phyloP scores from a whole-genome alignment of 2,329 filamentous ascomycete species.

The Alternaria solani region DNA sequence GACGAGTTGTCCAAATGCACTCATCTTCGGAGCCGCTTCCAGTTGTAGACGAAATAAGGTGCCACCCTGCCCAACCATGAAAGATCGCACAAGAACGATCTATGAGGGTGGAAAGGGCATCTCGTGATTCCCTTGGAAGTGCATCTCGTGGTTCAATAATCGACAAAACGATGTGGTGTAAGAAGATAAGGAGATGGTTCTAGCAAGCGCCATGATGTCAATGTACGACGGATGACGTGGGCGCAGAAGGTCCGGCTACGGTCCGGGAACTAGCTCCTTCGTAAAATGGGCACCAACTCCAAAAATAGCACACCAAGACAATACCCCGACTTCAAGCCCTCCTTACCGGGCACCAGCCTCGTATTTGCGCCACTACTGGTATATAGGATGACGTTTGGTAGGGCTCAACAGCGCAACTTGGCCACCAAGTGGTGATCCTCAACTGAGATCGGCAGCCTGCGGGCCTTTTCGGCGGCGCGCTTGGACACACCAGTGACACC shows the following conservation, averaged over 20 bases:
- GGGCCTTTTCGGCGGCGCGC: background rate
- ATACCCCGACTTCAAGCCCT: background rate
- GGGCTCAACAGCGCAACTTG: background rate
- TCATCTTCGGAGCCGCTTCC: background rate
- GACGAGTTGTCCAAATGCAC: rapidly evolving
- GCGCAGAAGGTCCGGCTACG: background rate
- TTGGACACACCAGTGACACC: background rate
- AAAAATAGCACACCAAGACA: background rate
- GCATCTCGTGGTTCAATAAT: background rate
- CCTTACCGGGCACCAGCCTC: background rate
- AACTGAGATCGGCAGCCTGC: background rate
- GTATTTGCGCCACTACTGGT: background rate
- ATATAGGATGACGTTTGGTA: background rate
- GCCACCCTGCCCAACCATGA: background rate
- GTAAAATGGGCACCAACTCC: background rate
- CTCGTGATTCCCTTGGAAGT: background rate
- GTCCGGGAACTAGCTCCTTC: background rate
- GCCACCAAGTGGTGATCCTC: background rate
- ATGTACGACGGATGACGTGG: background rate
- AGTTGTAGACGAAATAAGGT: background rate
- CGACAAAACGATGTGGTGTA: background rate
- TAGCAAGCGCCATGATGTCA: background rate
- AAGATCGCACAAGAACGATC: background rate
- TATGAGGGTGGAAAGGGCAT: background rate
- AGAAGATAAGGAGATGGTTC: background rate